Conservation (phyloP, 169 alveolate genomes). For the Cardiosporidium cionae region DNA sequence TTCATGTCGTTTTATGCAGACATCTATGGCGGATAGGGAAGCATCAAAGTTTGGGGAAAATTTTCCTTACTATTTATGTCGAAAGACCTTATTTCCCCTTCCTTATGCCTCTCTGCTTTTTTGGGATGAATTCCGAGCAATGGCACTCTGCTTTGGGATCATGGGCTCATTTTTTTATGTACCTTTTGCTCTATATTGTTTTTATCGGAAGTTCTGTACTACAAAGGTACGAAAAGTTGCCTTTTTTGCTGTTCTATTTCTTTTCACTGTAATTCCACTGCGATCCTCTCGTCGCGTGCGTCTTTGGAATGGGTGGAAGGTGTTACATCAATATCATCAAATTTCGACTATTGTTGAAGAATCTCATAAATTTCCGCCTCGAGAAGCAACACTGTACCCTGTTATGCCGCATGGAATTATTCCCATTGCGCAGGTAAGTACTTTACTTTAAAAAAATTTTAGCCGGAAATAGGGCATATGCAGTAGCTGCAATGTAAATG, state of each 20-base stretch:
- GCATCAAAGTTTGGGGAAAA: constrained; percentile 2
- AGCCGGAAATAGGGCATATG: no score
- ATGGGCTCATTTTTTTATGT: constrained; percentile 20
- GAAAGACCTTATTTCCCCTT: not conserved
- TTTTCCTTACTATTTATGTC: not conserved
- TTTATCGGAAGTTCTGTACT: constrained; percentile 20
- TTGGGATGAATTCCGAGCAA: constrained; percentile 11
- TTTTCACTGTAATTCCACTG: constrained; percentile 5
- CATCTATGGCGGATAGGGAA: constrained; percentile 6
- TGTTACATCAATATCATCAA: constrained; percentile 20
- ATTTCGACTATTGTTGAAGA: constrained; percentile 22
- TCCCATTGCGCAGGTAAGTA: constrained; percentile 29
- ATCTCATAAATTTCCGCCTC: constrained; percentile 22
- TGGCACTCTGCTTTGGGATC: constrained; percentile 7
- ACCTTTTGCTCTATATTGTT: constrained; percentile 9
- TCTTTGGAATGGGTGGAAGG: constrained; percentile 16
- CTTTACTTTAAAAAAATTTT: no score
- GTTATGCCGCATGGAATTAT: constrained; percentile 25
- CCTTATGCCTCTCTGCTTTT: constrained; percentile 5
- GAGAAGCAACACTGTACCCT: constrained; percentile 17
- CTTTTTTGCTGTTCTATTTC: not conserved
- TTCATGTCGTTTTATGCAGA: constrained; percentile 2
- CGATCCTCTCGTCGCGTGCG: not conserved
- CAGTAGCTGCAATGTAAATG: no score
- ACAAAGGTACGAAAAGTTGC: constrained; percentile 10